Evolutionary conservation across 495 filamentous ascomycete genomes (phyloP), one percentile per base, ranked within the genome.

Genomic region (Aspergillus carlsbadensis): DNA sequence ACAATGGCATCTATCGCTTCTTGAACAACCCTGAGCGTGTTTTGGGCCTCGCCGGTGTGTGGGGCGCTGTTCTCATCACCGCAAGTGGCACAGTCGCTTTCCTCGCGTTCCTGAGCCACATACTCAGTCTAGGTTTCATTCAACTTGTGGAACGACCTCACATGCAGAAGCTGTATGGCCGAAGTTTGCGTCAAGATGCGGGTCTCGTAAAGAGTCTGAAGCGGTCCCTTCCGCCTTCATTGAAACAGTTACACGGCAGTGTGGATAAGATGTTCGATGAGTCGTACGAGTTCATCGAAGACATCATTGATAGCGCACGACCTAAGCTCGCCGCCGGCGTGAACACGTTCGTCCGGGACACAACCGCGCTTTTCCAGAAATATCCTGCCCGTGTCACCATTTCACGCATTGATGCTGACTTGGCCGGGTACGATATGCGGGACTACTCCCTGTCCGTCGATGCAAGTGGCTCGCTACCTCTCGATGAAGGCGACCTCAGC

Each of bases 101-200:
- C 68, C 75, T 97, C 56, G 94, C 94, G 3, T 72, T 96, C 26
- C 68, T 92, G 44, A 92, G 90, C 61, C 95, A 98, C 62, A 80
- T 93, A 52, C 77, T 95, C 24, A 90, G 87, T 2, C 78, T 98
- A 41, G 84, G 78, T 41, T 97, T 98, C 77, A 91, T 98, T 54
- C 89, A 96, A 58, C 87, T 93, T 52, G 89, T 98, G 4, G 94
- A 98, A 69, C 86, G 92, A 40, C 94, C 94, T 22, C 94, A 98
- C 71, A 98, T 98, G 94, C 91, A 96, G 72, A 98, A 96, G 75
- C 80, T 97, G 21, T 98, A 98, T 64, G 94, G 94, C 37, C 79
- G 82, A 54, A 86, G 83, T 64, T 75, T 98, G 22, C 87, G 95
- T 60, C 78, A 86, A 60, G 90, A 96, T 71, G 92, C 93, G 10